Base-by-base conservation (phyloP, 2,329 filamentous ascomycete genomes). In the Aspergillus pseudoglaucus region DNA sequence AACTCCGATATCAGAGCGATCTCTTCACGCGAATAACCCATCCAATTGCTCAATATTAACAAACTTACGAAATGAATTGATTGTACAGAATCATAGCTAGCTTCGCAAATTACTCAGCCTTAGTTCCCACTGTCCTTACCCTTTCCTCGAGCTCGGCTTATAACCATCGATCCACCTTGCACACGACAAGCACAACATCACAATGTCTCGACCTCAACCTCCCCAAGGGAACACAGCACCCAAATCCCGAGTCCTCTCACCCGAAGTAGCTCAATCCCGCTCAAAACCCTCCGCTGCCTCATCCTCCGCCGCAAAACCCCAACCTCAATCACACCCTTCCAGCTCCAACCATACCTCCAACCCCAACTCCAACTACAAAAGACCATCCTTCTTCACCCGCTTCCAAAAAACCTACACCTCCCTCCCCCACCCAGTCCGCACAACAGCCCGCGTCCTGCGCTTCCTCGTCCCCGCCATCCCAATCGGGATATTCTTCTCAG, bases 401-500 rank as follows among this genome's bases (percentile, higher is more conserved):
- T 47, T 69, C 44, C 59, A 61, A 50, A 48, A 53, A 27, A 56
- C 59, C 55, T 63, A 59, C 49, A 49, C 60, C 22, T 22, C 56
- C 22, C 57, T 66, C 48, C 65, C 67, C 5, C 17, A 42, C 12
- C 57, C 62, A 6, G 38, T 62, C 22, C 60, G 60, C 44, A 49
- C 47, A 15, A 59, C 59, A 33, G 49, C 59, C 30, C 60, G 64
- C 40, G 48, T 56, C 25, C 48, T 66, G 30, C 59, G 62, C 37
- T 44, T 63, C 45, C 44, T 65, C n/a, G 60, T 58, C 2, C 63
- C 69, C 8, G 47, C 68, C 14, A 45, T 68, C 14, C 68, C 72
- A 1, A 68, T 72, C 48, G 53, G 63, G 0, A 56, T 67, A 8
- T 67, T 71, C 50, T 59, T 74, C 55, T 61, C 63, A 20, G 65